Evolutionary conservation across 441 rosid species (phyloP).

Genomic region (Mallotus repandus): DNA sequence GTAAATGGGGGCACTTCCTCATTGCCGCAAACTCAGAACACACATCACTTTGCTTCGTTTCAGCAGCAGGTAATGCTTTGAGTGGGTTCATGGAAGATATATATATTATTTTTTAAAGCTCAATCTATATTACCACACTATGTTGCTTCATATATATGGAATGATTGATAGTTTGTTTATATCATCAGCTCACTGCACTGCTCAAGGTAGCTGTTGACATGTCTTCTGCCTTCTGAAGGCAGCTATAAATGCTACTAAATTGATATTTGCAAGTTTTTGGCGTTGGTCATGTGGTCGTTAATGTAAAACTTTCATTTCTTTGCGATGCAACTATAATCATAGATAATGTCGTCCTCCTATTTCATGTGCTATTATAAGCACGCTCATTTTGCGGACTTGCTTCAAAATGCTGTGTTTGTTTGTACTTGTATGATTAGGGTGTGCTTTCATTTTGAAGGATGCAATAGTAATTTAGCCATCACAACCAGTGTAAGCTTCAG

Average conservation of each 20-base stretch:
- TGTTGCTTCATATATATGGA: background rate
- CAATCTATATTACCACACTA: background rate
- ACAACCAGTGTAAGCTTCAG: background rate
- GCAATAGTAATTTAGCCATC: background rate
- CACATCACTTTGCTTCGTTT: constrained; percentile 26
- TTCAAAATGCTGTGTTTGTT: background rate
- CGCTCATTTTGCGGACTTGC: background rate
- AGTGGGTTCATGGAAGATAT: too few species aligned
- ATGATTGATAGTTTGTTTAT: background rate
- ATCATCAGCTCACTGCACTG: background rate
- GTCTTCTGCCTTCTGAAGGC: too few species aligned
- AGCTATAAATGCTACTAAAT: too few species aligned
- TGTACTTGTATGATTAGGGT: too few species aligned
- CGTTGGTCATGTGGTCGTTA: background rate
- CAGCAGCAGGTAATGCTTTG: constrained; percentile 37
- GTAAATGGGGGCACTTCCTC: constrained; percentile 34
- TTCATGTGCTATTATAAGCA: background rate
- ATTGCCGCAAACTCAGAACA: constrained; percentile 29
- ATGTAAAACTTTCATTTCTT: background rate
- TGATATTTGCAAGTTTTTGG: background rate
- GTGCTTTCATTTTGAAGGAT: too few species aligned
- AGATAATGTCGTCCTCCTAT: background rate
- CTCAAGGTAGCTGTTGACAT: too few species aligned
- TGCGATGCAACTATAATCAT: background rate
- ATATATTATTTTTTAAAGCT: too few species aligned